Base-by-base conservation (phyloP, 2,329 filamentous ascomycete species). In the Lachnum nothofagi region DNA sequence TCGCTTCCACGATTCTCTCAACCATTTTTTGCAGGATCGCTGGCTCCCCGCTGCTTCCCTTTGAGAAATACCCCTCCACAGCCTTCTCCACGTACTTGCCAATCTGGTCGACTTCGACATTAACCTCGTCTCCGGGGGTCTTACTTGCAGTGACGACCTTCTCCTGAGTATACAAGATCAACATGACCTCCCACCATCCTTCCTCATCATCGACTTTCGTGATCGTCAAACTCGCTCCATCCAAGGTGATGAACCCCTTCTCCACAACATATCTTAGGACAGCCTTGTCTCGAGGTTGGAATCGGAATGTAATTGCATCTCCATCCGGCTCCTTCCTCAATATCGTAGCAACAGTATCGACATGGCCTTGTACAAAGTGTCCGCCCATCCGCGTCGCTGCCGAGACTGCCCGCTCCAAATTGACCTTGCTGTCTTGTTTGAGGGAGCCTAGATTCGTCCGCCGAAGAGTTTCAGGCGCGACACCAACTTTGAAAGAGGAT, bases 351-450 rank as follows among this genome's bases (percentile, higher is more conserved):
- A 85, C 82, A 9, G 89, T 91, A 69, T 98, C 94, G 52, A 98
- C 91, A 68, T 98, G 93, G 34, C 93, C 93, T 71, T 98, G 94
- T 25, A 97, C 91, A 63, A 97, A 95, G 72, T 98, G 93, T 0
- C 93, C 93, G 40, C 94, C 93, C 89, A 98, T 97, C 47, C 93
- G 88, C 39, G 91, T 96, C 62, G 86, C 81, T 4, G 90, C 89
- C 16, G 86, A 85, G 46, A 98, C 91, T 3, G 93, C 91, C 14
- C 93, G 84, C 75, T 98, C 93, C 45, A 98, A 84, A 69, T 98
- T 98, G 57, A 97, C 91, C 19, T 73, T 74, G 52, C 83, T 86
- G 35, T 75, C 75, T 52, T 80, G 66, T 41, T 72, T 69, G 45
- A 98, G 76, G 17, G 74, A 74, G 54, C 91, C 91, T n/a, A 98